Evolutionary conservation across 116 monocot genomes (phyloP).

Genomic region (Trichopus zeylanicus): DNA sequence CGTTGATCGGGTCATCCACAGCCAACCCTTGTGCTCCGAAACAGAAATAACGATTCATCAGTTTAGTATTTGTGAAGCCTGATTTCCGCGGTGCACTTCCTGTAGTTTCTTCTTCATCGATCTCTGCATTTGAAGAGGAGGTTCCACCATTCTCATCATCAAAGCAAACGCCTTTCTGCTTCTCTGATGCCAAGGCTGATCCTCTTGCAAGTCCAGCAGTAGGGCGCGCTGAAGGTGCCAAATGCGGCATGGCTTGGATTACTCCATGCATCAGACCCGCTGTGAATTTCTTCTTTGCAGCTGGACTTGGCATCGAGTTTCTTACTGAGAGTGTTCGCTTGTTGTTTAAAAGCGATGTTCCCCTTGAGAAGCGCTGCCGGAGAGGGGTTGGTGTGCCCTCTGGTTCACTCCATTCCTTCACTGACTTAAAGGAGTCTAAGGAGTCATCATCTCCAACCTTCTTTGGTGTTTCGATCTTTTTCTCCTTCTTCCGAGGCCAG

Average conservation of each 20-base stretch:
- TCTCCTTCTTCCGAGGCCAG: slow-evolving; percentile 53
- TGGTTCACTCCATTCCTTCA: slow-evolving; percentile 34
- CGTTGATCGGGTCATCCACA: slow-evolving; percentile 21
- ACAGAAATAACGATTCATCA: slow-evolving; percentile 74
- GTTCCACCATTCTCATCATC: slow-evolving; percentile 29
- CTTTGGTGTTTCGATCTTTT: slow-evolving; percentile 21
- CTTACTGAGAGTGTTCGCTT: slow-evolving; percentile 55
- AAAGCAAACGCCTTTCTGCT: slow-evolving; percentile 21
- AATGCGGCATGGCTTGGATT: slow-evolving; percentile 68
- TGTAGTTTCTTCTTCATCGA: not conserved
- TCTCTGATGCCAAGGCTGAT: slow-evolving; percentile 16
- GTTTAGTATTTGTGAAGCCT: slow-evolving; percentile 22
- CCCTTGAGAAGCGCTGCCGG: slow-evolving; percentile 46
- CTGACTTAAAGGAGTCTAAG: slow-evolving; percentile 31
- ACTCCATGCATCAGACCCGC: slow-evolving; percentile 70
- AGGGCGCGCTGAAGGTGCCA: too few species aligned
- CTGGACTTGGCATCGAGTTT: slow-evolving; percentile 41
- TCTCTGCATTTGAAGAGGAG: slow-evolving; percentile 25
- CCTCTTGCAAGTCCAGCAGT: slow-evolving; percentile 14
- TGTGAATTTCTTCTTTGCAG: slow-evolving; percentile 55
- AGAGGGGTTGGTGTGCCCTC: slow-evolving; percentile 65
- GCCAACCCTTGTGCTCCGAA: slow-evolving; percentile 59
- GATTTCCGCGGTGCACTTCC: slow-evolving; percentile 23
- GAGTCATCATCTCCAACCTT: slow-evolving; percentile 39
- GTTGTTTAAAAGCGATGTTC: slow-evolving; percentile 43